phyloP scores from a whole-genome alignment of 805 yeast species.

The Candida yuanshanica region DNA sequence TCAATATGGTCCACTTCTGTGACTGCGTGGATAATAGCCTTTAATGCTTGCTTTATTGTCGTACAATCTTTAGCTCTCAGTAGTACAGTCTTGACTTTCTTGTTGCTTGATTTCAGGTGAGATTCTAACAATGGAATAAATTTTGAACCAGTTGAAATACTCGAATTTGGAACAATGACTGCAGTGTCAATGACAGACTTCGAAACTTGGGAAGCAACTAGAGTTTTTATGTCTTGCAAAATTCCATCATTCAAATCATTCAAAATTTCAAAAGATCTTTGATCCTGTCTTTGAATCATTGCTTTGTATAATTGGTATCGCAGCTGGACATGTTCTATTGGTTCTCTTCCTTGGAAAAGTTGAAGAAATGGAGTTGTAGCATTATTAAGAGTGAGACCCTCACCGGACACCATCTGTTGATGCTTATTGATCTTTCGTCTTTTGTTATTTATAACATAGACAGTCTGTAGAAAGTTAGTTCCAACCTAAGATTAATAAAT shows the following conservation, averaged over 20 bases:
- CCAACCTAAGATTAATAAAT: too few relatives aligned
- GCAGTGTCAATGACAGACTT: conserved; percentile 11
- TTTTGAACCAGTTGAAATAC: conserved; percentile 14
- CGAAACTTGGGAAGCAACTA: conserved; percentile 5
- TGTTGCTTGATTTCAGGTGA: conserved; percentile 5
- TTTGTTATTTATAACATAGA: conserved; percentile 12
- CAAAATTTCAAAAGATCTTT: conserved; percentile 10
- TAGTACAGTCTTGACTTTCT: conserved; percentile 11
- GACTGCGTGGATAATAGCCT: conserved; percentile 15
- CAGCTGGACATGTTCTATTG: conserved; percentile 8
- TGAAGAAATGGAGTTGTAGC: conserved; percentile 10
- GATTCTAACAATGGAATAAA: conserved; percentile 13
- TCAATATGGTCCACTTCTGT: conserved; percentile 2
- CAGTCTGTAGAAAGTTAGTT: conserved; percentile 10
- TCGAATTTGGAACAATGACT: conserved; percentile 18
- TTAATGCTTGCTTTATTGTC: conserved; percentile 21
- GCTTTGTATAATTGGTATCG: conserved; percentile 14
- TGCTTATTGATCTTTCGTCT: conserved; percentile 1
- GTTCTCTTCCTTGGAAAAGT: conserved; percentile 16
- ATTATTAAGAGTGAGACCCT: conserved; percentile 8
- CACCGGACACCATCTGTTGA: conserved; percentile 9
- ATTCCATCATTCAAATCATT: conserved; percentile 13
- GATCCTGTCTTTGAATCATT: conserved; percentile 12
- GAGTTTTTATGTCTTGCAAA: conserved; percentile 8
- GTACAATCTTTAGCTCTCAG: conserved; percentile 22